Base-by-base conservation (phyloP, 257 asterid genomes). In the Craterostigma plantagineum region DNA sequence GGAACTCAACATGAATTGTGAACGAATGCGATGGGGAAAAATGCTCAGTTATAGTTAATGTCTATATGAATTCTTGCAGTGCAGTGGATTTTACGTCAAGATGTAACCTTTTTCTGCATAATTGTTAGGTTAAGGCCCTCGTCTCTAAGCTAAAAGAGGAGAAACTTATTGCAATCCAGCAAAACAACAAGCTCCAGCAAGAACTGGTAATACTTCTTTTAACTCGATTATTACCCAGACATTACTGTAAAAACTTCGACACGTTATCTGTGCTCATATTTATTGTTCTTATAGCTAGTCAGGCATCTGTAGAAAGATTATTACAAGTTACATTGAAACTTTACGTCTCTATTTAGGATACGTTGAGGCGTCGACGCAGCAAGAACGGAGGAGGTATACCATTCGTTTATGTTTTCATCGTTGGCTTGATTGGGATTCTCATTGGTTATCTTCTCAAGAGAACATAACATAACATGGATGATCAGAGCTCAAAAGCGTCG, bases 381-480 rank as follows among this genome's bases (percentile, higher is more conserved):
- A 67, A 49, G 56, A 68, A 45, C 60, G 53, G 37, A 13, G 86
- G 75, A 8, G 92, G 95, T 34, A 55, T 87, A 54, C 81, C 95
- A 0, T 55, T 79, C 50, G 58, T 69, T 62, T 82, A 79, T 41
- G 92, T 72, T 43, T 14, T 87, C 56, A 69, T 79, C 39, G 59
- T 82, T 33, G 92, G 85, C 46, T 68, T 87, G 58, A 52, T 87
- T 17, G 91, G 98, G 54, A 56, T 83, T 57, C 48, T 87, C 43
- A 48, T 82, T 70, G 98, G 98, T 11, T 87, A 82, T 64, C 70
- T 79, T 53, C 48, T 82, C 74, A 82, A 82, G 79, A 72, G 66
- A 59, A 63, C 71, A 35, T 81, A 58, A 72, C n/a, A n/a, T 50
- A 14, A 34, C 16, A 6, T 23, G 30, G 30, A 6, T 23, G 2